Conservation (phyloP, 192 early-diverging fungal species). For the Lobosporangium transversale region DNA sequence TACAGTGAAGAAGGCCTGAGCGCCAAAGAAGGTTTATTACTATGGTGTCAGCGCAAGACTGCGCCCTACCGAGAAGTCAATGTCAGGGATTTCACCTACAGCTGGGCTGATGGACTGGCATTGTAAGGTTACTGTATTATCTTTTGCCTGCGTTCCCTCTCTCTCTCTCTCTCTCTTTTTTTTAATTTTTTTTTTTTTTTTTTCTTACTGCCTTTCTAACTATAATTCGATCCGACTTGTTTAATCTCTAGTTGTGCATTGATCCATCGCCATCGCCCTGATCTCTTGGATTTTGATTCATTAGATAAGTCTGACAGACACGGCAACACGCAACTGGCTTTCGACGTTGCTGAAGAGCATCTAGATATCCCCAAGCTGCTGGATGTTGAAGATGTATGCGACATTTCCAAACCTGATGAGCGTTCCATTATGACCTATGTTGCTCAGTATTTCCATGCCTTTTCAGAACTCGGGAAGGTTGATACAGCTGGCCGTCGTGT, state of each 20-base stretch:
- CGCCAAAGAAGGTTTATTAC: constrained; percentile 94
- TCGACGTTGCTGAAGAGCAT: constrained; percentile 92
- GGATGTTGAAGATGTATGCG: constrained; percentile 96
- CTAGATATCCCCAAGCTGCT: constrained; percentile 93
- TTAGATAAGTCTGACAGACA: constrained; percentile 87
- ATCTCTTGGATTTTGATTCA: constrained; percentile 87
- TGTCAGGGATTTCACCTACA: constrained; percentile 91
- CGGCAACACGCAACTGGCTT: constrained; percentile 91
- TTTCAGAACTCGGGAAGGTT: constrained; percentile 87
- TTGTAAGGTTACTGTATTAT: constrained; percentile 79
- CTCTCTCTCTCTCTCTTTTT: background rate
- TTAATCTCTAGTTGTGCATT: constrained; percentile 76
- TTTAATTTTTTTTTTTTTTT: constrained; percentile 1
- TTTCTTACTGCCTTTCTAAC: too few relatives aligned
- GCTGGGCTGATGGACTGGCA: constrained; percentile 94
- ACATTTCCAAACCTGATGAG: constrained; percentile 94
- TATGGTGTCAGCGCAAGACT: constrained; percentile 98
- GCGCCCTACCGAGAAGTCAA: constrained; percentile 89
- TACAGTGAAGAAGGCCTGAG: constrained; percentile 91
- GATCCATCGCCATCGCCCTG: constrained; percentile 97
- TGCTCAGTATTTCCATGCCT: constrained; percentile 98
- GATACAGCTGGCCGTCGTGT: constrained; percentile 92
- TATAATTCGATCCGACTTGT: too few relatives aligned
- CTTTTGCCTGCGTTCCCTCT: background rate
- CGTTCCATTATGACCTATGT: constrained; percentile 98